Evolutionary conservation across 805 yeast genomes (phyloP).

Genomic region (Danielozyma ontarioensis): DNA sequence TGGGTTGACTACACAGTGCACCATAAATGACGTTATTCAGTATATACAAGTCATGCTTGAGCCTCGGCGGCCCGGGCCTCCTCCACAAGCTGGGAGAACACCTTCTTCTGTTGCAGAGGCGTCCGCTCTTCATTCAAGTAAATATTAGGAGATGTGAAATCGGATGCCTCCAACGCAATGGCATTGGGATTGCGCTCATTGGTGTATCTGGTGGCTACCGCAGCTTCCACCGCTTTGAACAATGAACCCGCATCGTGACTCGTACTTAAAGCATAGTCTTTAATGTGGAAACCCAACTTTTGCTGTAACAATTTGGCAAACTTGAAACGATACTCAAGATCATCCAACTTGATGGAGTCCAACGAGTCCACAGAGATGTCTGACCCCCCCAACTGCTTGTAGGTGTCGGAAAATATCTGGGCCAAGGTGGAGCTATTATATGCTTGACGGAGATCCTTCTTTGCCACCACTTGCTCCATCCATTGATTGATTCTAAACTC

Average conservation of each 20-base stretch:
- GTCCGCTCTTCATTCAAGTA: conserved; percentile 48
- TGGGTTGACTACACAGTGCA: too few relatives aligned
- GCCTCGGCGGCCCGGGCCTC: conserved; percentile 34
- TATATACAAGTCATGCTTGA: conserved; percentile 6
- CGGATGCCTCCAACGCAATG: conserved; percentile 51
- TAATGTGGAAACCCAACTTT: conserved; percentile 46
- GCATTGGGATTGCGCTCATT: conserved; percentile 75
- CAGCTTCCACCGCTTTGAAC: conserved; percentile 28
- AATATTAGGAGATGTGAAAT: conserved; percentile 55
- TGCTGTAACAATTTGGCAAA: conserved; percentile 45
- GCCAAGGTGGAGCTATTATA: conserved; percentile 20
- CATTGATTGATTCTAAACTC: conserved; percentile 31
- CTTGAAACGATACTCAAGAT: conserved; percentile 46
- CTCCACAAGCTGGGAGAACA: conserved; percentile 41
- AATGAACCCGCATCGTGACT: conserved; percentile 37
- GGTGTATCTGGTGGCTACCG: conserved; percentile 39
- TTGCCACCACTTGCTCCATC: conserved; percentile 22
- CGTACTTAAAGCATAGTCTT: conserved; percentile 45
- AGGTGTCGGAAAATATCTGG: conserved; percentile 20
- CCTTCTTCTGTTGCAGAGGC: conserved; percentile 40
- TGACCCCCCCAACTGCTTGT: conserved; percentile 15
- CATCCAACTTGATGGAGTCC: conserved; percentile 21
- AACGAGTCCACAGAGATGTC: conserved; percentile 8
- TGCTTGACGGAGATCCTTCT: conserved; percentile 22
- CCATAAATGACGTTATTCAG: too few relatives aligned